Percentiles rank a stretch among this genome's conserved stretches.
Conservation (phyloP, 1,139 yeast species). For the Wickerhamomyces sp. region DNA sequence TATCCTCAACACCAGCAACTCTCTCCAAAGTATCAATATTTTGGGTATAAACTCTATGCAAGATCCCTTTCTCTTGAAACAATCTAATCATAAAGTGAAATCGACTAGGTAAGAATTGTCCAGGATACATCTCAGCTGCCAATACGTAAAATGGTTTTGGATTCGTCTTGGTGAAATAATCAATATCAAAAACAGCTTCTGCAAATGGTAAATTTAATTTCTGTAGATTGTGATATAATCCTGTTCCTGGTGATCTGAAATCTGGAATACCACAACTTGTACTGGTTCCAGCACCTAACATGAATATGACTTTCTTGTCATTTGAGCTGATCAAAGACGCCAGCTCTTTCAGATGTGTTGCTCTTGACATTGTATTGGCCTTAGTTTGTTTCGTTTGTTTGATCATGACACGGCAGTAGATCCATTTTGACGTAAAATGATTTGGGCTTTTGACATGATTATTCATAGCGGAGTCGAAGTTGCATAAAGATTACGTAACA, state of each 20-base stretch:
- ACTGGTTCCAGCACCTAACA: slow-evolving; percentile 90
- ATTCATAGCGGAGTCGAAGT: no score
- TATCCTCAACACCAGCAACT: slow-evolving; percentile 67
- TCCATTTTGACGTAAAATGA: no score
- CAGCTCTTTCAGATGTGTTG: slow-evolving; percentile 9
- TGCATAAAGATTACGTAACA: no score
- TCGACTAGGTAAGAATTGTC: slow-evolving; percentile 75
- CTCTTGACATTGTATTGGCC: no score
- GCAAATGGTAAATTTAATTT: slow-evolving; percentile 79
- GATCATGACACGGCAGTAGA: no score
- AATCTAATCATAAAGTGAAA: slow-evolving; percentile 70
- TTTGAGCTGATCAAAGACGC: slow-evolving; percentile 21
- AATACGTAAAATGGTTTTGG: slow-evolving; percentile 84
- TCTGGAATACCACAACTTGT: slow-evolving; percentile 95
- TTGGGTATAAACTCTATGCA: slow-evolving; percentile 79
- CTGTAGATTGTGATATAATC: slow-evolving; percentile 77
- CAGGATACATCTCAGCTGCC: slow-evolving; percentile 84
- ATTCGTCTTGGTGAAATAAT: slow-evolving; percentile 55
- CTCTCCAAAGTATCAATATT: slow-evolving; percentile 90
- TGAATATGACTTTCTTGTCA: slow-evolving; percentile 29
- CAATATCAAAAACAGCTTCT: slow-evolving; percentile 92
- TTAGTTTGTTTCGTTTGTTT: no score
- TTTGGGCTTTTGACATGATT: no score
- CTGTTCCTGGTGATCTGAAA: slow-evolving; percentile 88
- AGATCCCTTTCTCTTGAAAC: slow-evolving; percentile 54